Percentiles rank a stretch among this genome's conserved stretches.
Evolutionary conservation across 2,329 filamentous ascomycete species (phyloP).

Genomic region (Exophiala lecanii-corni): DNA sequence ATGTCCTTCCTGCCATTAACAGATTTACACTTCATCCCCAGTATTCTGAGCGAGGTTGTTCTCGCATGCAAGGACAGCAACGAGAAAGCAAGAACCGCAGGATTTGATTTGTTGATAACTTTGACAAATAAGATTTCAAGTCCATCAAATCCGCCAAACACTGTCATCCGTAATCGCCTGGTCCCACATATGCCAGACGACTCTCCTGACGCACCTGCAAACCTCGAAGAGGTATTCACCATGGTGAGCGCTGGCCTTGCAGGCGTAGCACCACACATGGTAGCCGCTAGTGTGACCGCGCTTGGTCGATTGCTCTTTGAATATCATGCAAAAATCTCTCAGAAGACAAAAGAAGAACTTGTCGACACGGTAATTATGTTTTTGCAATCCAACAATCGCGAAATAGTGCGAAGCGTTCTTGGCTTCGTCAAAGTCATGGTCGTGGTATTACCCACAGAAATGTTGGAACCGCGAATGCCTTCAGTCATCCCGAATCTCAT

Average conservation of each 20-base stretch:
- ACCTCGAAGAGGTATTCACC: conserved; percentile 91
- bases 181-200: conserved; percentile 81
- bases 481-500: conserved; percentile 84
- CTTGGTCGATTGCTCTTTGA: conserved; percentile 90
- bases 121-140: conserved; percentile 80
- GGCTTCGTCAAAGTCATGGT: conserved; percentile 97
- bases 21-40: conserved; percentile 88
- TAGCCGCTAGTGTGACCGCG: conserved; percentile 92
- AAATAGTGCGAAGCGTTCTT: conserved; percentile 90
- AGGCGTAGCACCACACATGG: conserved; percentile 91
- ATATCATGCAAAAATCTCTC: conserved; percentile 67
- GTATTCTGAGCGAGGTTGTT: conserved; percentile 87
- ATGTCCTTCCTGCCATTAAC: conserved; percentile 71
- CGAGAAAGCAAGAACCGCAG: conserved; percentile 82
- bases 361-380: conserved; percentile 96
- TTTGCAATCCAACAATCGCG: conserved; percentile 90
- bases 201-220: conserved; percentile 71
- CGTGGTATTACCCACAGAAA: conserved; percentile 68
- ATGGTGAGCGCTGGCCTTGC: conserved; percentile 97
- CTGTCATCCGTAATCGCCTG: conserved; percentile 80
- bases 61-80: conserved; percentile 97
- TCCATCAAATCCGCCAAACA: conserved; percentile 52
- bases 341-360: conserved; percentile 71
- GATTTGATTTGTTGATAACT: conserved; percentile 83
- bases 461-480: conserved; percentile 72